Evolutionary conservation across 306 rosid species (phyloP), one percentile per base, ranked within the genome.

Genomic region (Vigna angularis): DNA sequence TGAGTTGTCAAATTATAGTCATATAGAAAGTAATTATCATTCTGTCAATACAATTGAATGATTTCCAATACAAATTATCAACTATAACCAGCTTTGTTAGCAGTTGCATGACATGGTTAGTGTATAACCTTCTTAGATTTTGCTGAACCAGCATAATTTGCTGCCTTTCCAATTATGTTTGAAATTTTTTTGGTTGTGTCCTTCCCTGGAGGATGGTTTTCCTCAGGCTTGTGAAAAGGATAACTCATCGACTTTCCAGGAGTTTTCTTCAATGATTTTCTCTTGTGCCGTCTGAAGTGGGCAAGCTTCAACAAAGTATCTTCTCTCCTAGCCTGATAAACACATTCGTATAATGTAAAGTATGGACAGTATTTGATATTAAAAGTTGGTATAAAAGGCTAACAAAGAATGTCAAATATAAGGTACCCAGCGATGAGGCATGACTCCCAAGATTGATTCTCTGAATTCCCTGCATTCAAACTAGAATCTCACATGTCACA

Each of bases 371-470:
- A 40, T 73, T 42, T 71, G 76, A 79, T 56, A 15, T 57, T 44
- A 28, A 47, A 16, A 32, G 72, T 50, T 34, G 40, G 56, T 28
- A 44, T 3, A 44, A 16, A 55, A 30, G 30, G 28, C 22, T 55
- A 72, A 70, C 51, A 66, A 77, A 56, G 57, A 68, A 22, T 68
- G 61, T 69, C 47, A 70, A 77, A 24, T 68, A 81, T 58, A 81
- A 40, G 47, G 8, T 91, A 96, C 99, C 99, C 99, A 96, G 17
- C 88, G 96, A 84, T 96, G 99, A 62, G 99, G 99, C 98, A 96
- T 90, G 66, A 91, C 90, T 83, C 98, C 98, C 79, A 96, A 94
- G 85, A 96, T 87, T 72, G 99, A 91, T 82, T 96, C 99, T 85
- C 99, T 88, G 86, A 96, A 93, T 78, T 96, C 93, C 90, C 97